A percentile compares a stretch with the other conserved stretches of the same genome.
phyloP scores from a whole-genome alignment of 2,329 filamentous ascomycete genomes.

The Macroventuria anomochaeta region DNA sequence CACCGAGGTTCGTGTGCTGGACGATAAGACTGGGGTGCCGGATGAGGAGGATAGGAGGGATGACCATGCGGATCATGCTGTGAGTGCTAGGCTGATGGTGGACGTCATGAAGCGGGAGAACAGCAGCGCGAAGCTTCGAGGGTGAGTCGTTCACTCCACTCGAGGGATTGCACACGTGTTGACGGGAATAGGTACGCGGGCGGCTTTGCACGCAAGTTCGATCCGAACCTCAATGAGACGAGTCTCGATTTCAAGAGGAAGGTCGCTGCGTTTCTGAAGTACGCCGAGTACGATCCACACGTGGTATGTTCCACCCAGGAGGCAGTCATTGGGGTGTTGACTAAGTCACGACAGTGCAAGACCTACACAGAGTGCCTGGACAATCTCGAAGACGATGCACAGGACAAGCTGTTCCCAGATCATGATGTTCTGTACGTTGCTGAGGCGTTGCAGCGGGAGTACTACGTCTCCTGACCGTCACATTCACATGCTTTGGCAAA shows the following conservation, averaged over 20 bases:
- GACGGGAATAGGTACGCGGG: constrained; percentile 27
- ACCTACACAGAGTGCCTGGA: constrained; percentile 24
- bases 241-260: constrained; percentile 24
- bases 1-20: constrained; percentile 28
- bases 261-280: constrained; percentile 27
- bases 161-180: not conserved
- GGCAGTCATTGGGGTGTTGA: not conserved
- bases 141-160: constrained; percentile 2
- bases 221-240: constrained; percentile 18
- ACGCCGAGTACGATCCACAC: constrained; percentile 29
- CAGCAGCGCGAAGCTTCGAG: constrained; percentile 17
- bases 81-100: constrained; percentile 36
- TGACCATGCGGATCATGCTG: constrained; percentile 37
- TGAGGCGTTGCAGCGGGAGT: constrained; percentile 31
- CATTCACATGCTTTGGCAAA: too few relatives aligned
- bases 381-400: constrained; percentile 1
- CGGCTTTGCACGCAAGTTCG: constrained; percentile 23
- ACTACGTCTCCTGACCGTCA: constrained; percentile 26
- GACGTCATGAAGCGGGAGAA: constrained; percentile 27
- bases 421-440: constrained; percentile 29
- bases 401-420: constrained; percentile 1
- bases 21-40: constrained; percentile 26
- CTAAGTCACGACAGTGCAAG: constrained; percentile 24
- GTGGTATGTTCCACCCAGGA: constrained; percentile 24
- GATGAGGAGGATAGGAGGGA: constrained; percentile 16